Conservation (phyloP, 345 rosid species). For the Ceriops tagal region DNA sequence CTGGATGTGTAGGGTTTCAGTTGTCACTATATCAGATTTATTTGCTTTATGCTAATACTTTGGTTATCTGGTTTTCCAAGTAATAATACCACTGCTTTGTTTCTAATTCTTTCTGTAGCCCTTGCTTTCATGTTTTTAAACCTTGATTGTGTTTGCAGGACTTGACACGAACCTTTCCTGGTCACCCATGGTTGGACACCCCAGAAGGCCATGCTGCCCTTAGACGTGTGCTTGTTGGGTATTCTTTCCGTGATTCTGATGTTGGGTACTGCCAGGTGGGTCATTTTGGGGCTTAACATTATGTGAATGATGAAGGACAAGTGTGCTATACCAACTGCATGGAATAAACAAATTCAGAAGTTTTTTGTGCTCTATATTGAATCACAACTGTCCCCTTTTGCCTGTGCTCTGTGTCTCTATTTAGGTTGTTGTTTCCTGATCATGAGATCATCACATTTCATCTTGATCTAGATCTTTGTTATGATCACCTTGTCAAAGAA, state of each 20-base stretch:
- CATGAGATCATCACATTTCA: neutral
- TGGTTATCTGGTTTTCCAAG: neutral
- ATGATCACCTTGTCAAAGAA: neutral
- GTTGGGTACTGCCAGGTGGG: conserved; percentile 99
- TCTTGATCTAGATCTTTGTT: neutral
- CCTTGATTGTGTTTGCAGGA: conserved; percentile 51
- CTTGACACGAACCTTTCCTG: conserved; percentile 96
- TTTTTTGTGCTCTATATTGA: neutral
- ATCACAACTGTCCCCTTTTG: no score
- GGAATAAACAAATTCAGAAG: neutral
- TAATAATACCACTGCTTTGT: neutral
- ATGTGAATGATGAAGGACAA: neutral
- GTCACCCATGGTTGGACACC: conserved; percentile 99
- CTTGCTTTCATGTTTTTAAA: neutral
- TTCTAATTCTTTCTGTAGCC: neutral
- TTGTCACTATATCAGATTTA: neutral
- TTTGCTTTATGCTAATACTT: neutral
- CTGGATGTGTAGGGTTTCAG: conserved; percentile 3
- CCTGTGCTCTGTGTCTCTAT: no score
- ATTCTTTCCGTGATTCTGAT: conserved; percentile 98
- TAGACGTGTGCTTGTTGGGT: conserved; percentile 89
- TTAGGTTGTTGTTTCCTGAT: no score
- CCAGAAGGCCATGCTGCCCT: conserved; percentile 94
- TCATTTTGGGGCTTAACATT: neutral
- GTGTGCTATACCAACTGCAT: neutral